Percentiles rank a stretch among this genome's conserved stretches.
Evolutionary conservation across 2,329 filamentous ascomycete genomes (phyloP).

Genomic region (Calonectria pteridis): DNA sequence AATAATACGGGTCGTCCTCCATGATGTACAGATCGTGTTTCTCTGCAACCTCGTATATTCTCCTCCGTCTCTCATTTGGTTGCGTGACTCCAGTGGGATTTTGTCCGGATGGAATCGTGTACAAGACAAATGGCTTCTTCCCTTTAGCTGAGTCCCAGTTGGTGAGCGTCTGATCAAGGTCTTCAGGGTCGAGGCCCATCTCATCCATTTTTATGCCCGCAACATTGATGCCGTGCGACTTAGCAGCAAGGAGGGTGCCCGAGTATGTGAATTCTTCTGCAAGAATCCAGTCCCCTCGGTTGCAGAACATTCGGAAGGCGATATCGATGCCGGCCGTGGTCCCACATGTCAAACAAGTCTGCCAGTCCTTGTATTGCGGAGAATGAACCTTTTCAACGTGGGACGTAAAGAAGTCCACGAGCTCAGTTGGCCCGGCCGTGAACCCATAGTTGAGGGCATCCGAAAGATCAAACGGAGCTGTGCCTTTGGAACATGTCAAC

Average conservation of each 20-base stretch:
- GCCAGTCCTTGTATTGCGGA: neutral
- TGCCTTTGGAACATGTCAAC: neutral
- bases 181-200: neutral
- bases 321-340: neutral
- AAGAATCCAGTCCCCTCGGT: neutral
- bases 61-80: neutral
- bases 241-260: neutral
- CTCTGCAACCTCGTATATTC: neutral
- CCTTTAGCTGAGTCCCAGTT: neutral
- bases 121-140: neutral
- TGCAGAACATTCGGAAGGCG: neutral
- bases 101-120: neutral
- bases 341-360: neutral
- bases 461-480: neutral
- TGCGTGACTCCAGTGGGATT: neutral
- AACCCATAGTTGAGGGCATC: neutral
- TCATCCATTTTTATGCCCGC: neutral
- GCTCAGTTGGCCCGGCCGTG: neutral
- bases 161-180: neutral
- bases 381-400: neutral
- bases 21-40: constrained; percentile 2
- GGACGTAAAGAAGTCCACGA: neutral
- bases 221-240: neutral
- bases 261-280: neutral
- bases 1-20: neutral